Conservation (phyloP, 2,329 filamentous ascomycete species). For the Cercospora berteroae region DNA sequence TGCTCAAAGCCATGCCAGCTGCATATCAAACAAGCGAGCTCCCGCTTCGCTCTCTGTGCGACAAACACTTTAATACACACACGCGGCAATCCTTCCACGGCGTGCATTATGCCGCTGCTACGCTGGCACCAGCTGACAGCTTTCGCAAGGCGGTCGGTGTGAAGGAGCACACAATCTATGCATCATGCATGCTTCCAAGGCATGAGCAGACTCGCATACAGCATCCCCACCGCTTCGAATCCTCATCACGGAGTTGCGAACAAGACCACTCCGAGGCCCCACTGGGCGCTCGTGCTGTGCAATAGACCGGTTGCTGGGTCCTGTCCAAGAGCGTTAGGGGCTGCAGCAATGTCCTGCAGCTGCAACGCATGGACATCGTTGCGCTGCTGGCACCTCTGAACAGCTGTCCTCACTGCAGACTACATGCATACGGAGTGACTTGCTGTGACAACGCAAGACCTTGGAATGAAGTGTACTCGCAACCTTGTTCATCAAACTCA, state of each 20-base stretch:
- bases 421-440: not conserved
- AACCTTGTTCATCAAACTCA: not conserved
- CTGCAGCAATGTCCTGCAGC: not conserved
- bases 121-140: conserved; percentile 2
- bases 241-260: not conserved
- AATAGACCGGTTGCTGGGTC: conserved; percentile 5
- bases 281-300: not conserved
- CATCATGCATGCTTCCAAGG: not conserved
- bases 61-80: not conserved
- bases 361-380: not conserved
- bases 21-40: conserved; percentile 2
- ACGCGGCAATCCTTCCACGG: not conserved
- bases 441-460: not conserved
- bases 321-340: not conserved
- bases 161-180: not conserved
- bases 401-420: conserved; percentile 1
- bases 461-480: not conserved
- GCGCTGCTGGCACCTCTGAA: conserved; percentile 7
- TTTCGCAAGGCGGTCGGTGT: not conserved
- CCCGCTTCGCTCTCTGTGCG: not conserved
- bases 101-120: not conserved
- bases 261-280: not conserved
- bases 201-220: not conserved
- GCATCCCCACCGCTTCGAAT: not conserved
- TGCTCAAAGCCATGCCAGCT: not conserved